Base-by-base conservation (phyloP, 176 grass and related monocot genomes). In the Musa beccarii region DNA sequence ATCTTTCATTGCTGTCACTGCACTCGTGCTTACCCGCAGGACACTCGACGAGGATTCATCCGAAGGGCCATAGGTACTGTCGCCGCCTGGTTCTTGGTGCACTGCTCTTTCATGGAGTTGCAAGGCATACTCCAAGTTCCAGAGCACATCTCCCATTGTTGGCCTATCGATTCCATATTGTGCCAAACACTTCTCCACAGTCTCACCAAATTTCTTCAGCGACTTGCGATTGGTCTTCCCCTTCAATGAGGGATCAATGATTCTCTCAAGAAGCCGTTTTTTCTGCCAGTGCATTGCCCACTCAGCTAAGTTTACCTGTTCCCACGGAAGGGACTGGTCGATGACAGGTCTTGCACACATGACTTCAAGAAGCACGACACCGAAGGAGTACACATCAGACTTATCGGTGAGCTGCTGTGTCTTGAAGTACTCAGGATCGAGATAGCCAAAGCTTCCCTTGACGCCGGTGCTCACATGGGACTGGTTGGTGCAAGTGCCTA, bases 331-430 rank as follows among this genome's bases (percentile, higher is more conserved):
- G 57, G 66, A 64, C 76, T 85, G 87, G 76, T 93, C 85, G 66
- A 93, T 89, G 29, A 93, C 91, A 25, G 87, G 78, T 23, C 91
- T 81, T 69, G 90, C 87, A 81, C 85, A 93, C 25, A 93, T 75
- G 52, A 93, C 85, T 80, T 93, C 90, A 50, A 87, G 78, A 17
- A 93, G 84, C 77, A 83, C 79, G 1, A 93, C 91, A 15, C 91
- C 91, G 57, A 93, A 93, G 52, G 91, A 93, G 80, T 93, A 93
- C 2, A 93, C 91, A 83, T 93, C 91, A 0, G 91, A 93, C 0
- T 84, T 82, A 80, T 93, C 84, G 15, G 87, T 93, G 51, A 93
- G 87, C 74, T 90, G 83, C 79, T 86, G 87, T 68, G 85, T 93
- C 66, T 88, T 93, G 65, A 29, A 79, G 80, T 50, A 87, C 54